These are phyloP conservation scores for Dioscorea zingiberensis DNA, from an alignment of 106 monocot genomes.

Conservation along the genomic window DNA sequence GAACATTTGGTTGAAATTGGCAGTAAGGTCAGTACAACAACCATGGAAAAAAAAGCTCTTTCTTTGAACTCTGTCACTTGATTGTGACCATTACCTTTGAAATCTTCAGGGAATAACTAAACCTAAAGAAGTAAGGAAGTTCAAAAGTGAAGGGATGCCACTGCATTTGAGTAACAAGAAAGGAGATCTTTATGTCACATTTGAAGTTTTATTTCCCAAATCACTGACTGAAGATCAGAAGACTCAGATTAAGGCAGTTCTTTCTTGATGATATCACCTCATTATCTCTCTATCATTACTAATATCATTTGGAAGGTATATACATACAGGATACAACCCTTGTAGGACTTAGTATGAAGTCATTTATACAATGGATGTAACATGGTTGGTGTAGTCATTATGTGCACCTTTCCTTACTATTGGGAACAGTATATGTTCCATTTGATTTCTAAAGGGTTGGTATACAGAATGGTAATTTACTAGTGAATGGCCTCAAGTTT, in stretches of 20 bases:
- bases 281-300: background rate
- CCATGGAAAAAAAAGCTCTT: too few relatives aligned
- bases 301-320: background rate
- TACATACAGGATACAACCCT: too few relatives aligned
- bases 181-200: conserved; percentile 69
- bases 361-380: too few relatives aligned
- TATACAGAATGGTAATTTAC: too few relatives aligned
- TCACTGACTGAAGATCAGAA: conserved; percentile 85
- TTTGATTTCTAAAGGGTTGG: too few relatives aligned
- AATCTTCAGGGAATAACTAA: conserved; percentile 67
- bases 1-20: conserved; percentile 71
- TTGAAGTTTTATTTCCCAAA: conserved; percentile 74
- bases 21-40: conserved; percentile 42
- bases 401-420: too few relatives aligned
- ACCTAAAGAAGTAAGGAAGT: conserved; percentile 80
- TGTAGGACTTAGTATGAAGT: too few relatives aligned
- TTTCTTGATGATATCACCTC: conserved; percentile 31
- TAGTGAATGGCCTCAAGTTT: too few relatives aligned
- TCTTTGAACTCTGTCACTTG: too few relatives aligned
- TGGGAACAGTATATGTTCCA: too few relatives aligned
- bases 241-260: conserved; percentile 63
- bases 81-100: background rate
- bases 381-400: too few relatives aligned
- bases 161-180: conserved; percentile 71
- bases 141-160: conserved; percentile 99